Conservation (phyloP, 1,284 basidiomycete genomes). For the Entoloma clypeatum region DNA sequence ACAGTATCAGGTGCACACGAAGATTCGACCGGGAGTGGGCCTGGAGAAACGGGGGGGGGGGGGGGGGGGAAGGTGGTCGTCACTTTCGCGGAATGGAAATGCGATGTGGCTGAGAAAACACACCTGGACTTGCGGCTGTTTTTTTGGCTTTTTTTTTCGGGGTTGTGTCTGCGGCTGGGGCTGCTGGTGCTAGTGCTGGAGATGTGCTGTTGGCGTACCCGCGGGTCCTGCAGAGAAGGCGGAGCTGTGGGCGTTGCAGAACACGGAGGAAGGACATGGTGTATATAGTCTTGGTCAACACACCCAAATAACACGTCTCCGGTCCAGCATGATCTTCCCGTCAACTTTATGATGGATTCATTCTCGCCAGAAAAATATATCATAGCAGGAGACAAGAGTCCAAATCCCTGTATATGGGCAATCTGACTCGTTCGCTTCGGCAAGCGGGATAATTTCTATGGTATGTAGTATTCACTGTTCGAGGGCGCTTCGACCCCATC, state of each 20-base stretch:
- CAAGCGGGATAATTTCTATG: too few relatives aligned
- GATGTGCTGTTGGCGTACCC: constrained; percentile 17
- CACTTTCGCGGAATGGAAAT: too few relatives aligned
- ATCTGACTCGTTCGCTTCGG: too few relatives aligned
- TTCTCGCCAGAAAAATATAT: too few relatives aligned
- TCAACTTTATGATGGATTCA: too few relatives aligned
- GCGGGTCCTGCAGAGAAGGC: constrained; percentile 17
- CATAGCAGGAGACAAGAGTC: too few relatives aligned
- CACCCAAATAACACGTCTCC: neutral
- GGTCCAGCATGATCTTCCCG: neutral
- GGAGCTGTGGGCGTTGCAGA: constrained; percentile 16
- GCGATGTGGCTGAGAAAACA: too few relatives aligned
- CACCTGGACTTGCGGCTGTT: constrained; percentile 7
- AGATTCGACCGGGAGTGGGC: constrained; percentile 37
- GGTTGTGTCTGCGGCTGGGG: constrained; percentile 8
- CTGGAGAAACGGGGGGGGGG: constrained; percentile 13
- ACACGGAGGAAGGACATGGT: constrained; percentile 25
- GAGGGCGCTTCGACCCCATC: too few relatives aligned
- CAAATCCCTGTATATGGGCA: too few relatives aligned
- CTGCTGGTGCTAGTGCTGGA: too few relatives aligned
- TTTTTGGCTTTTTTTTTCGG: constrained; percentile 14
- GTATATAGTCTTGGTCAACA: constrained; percentile 1
- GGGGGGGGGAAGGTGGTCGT: too few relatives aligned
- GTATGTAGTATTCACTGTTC: too few relatives aligned
- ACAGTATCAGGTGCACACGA: constrained; percentile 71